Evolutionary conservation across 371 early-diverging fungal species (phyloP), one percentile per base, ranked within the genome.

Genomic region (Rhizopus sp.): DNA sequence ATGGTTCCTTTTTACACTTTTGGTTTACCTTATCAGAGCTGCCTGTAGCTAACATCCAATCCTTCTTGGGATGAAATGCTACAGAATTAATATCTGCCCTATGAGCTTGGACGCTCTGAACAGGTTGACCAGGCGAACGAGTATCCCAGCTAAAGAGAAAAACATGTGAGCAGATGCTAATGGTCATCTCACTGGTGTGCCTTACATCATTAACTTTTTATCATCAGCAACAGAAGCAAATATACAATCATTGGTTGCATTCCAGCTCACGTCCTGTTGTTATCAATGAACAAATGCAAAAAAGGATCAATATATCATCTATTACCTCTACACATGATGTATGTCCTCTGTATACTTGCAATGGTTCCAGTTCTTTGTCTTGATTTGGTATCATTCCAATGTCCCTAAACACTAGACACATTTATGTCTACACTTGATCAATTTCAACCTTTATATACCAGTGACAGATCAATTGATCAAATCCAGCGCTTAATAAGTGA

Each of bases 211-310:
- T 45, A 98, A 76, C 60, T 87, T 88, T 59, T 83, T 92, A 75
- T 98, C 98, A 73, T 97, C 98, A 33, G 95, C 98, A 35, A 98
- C 98, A 32, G 96, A 95, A 3, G 92, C 96, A 80, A 99, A 97
- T 35, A 96, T 62, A 55, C 84, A 74, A 29, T 87, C 86, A 69
- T 91, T 80, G 57, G 80, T 78, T 53, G 84, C 73, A 75, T 93
- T 88, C 96, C 97, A 99, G 30, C 92, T 91, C 40, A 97, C 91
- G 74, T 99, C 99, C 87, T 87, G 67, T 2, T n/a, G 10, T 30
- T 34, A 16, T 15, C 23, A 3, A 31, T 31, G 13, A 39, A 29
- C 54, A 54, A 53, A 60, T 60, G 49, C 40, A 48, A 32, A 23
- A 23, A 23, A 23, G 2, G 23, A 23, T 23, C 23, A 40, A 15